Base-by-base conservation (phyloP, 2,329 filamentous ascomycete species). In the Elsinoe batatas region DNA sequence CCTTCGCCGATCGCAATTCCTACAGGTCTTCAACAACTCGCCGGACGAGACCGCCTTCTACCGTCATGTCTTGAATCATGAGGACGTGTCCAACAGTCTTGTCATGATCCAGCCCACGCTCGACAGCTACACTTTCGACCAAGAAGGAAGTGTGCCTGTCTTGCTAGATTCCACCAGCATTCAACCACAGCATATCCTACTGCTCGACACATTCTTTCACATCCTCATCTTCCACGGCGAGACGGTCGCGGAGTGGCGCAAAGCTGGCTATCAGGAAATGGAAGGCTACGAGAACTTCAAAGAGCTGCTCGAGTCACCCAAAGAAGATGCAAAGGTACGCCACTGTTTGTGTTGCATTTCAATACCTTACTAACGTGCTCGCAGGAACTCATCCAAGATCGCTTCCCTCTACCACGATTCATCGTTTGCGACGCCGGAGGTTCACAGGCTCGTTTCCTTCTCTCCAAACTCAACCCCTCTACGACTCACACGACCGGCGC, bases 41-140 rank as follows among this genome's bases (percentile, higher is more conserved):
- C 93, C 93, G 6, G 93, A 98, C 65, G 93, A 98, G 73, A 98
- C 93, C 20, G 93, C 93, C n/a, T 98, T 98, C 73, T 95, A 97
- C 69, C 82, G 93, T 59, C 93, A 98, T 68, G 90, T 98, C 2
- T 79, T 98, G 61, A 95, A 97, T 69, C 91, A 97, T 65, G 93
- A 98, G 71, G 93, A 97, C 71, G 90, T 95, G 59, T 87, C 88
- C 74, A 95, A 97, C 72, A 96, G 91, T 10, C 80, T 98, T 46
- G 84, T 98, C 69, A 98, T 98, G 93, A 97, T 98, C 61, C 93
- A 98, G 69, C 93, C 93, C 7, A 98, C 93, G 0, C 77, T 98
- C 50, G 93, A 98, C 70, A 95, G 90, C 33, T 98, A 98, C 72
- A 95, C 90, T 1, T 91, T 98, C 67, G 91, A 97, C 63, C 89